Evolutionary conservation across 192 early-diverging fungal genomes (phyloP).

Genomic region (Coemansia sp.): DNA sequence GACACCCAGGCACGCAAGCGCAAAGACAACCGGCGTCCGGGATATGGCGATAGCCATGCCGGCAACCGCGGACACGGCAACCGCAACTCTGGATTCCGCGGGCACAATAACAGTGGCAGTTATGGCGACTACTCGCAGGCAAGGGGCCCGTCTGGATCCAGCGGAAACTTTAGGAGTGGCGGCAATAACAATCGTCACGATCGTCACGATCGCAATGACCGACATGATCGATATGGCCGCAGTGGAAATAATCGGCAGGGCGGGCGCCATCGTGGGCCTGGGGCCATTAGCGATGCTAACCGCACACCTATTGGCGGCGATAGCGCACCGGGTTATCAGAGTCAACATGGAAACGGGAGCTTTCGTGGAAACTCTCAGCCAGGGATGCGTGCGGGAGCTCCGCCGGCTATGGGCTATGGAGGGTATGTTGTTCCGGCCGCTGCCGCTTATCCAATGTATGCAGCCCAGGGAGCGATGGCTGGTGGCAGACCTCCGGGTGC

Average conservation of each 20-base stretch:
- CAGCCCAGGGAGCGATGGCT: conserved; percentile 22
- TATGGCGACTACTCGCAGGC: conserved; percentile 4
- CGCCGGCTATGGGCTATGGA: conserved; percentile 26
- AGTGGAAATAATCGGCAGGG: conserved; percentile 22
- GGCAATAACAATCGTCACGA: conserved; percentile 22
- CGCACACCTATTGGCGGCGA: conserved; percentile 27
- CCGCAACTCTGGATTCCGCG: conserved; percentile 14
- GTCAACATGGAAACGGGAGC: conserved; percentile 14
- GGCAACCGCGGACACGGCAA: conserved; percentile 14
- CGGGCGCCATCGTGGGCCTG: conserved; percentile 22
- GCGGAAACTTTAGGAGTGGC: background rate
- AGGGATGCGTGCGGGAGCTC: conserved; percentile 5
- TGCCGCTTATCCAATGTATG: conserved; percentile 22
- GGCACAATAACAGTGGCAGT: conserved; percentile 10
- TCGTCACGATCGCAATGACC: conserved; percentile 28
- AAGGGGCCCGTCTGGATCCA: conserved; percentile 1
- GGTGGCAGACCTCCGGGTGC: conserved; percentile 10
- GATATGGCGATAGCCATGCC: conserved; percentile 18
- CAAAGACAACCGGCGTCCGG: conserved; percentile 26
- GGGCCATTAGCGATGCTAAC: conserved; percentile 26
- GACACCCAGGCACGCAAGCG: conserved; percentile 45
- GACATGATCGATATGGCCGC: conserved; percentile 33
- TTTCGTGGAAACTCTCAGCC: conserved; percentile 20
- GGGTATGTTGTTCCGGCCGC: conserved; percentile 35
- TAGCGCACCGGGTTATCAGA: background rate